A percentile compares a stretch with the other conserved stretches of the same genome.
Conservation (phyloP, 352 stramenopile species). For the Pelagophyceae sp. region DNA sequence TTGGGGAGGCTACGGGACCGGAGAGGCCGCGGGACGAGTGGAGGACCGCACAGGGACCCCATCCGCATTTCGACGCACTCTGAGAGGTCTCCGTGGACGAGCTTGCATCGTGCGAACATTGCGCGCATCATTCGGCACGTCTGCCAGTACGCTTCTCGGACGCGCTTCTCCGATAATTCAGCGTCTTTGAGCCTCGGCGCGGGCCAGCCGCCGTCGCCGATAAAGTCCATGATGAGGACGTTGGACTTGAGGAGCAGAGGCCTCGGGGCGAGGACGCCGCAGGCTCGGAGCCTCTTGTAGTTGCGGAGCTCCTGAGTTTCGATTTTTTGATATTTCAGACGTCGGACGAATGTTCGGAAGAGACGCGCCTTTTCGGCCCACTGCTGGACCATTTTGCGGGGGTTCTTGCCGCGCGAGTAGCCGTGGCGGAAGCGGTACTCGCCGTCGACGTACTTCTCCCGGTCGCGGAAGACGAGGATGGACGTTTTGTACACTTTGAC, state of each 20-base stretch:
- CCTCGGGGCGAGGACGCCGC: slow-evolving; percentile 76
- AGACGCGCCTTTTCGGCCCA: slow-evolving; percentile 99
- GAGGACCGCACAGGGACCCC: too few relatives aligned
- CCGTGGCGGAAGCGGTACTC: slow-evolving; percentile 94
- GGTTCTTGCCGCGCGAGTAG: slow-evolving; percentile 89
- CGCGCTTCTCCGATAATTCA: slow-evolving; percentile 65
- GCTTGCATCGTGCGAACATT: slow-evolving; percentile 88
- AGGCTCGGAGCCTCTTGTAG: slow-evolving; percentile 75
- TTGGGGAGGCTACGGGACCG: too few relatives aligned
- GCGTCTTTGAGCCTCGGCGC: slow-evolving; percentile 88
- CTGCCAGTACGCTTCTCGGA: slow-evolving; percentile 86
- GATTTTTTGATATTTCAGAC: too few relatives aligned
- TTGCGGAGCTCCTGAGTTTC: slow-evolving; percentile 99
- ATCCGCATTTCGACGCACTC: too few relatives aligned
- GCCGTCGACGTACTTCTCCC: slow-evolving; percentile 96
- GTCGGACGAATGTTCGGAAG: too few relatives aligned
- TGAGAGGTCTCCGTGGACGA: slow-evolving; percentile 96
- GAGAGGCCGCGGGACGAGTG: too few relatives aligned
- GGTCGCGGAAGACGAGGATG: slow-evolving; percentile 98
- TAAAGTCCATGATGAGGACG: slow-evolving; percentile 98
- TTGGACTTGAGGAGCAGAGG: slow-evolving; percentile 89
- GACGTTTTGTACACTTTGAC: slow-evolving; percentile 88
- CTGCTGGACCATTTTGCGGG: slow-evolving; percentile 98
- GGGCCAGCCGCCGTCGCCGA: slow-evolving; percentile 86
- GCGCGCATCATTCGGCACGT: slow-evolving; percentile 87